Conservation (phyloP, 805 yeast species). For the Peterozyma xylosa region DNA sequence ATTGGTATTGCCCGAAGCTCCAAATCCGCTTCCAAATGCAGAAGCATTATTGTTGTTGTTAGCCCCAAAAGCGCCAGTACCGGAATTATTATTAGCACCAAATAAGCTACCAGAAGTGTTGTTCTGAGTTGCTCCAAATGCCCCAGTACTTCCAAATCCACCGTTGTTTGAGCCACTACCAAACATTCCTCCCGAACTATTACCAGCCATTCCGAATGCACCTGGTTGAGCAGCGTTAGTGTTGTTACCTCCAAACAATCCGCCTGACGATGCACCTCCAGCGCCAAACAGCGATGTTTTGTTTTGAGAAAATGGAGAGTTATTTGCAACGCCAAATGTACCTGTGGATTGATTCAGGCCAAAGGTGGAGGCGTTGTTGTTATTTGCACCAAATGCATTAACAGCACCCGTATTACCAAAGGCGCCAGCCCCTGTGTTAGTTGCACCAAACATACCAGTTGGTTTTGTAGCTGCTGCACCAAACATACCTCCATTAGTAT, state of each 20-base stretch:
- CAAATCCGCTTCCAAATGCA: constrained; percentile 24
- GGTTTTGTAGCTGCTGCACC: constrained; percentile 10
- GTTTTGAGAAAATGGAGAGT: neutral
- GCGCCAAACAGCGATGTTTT: constrained; percentile 18
- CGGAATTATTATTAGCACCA: constrained; percentile 13
- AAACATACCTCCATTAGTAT: constrained; percentile 12
- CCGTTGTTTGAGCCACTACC: constrained; percentile 8
- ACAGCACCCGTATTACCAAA: constrained; percentile 8
- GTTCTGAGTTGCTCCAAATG: too few relatives aligned
- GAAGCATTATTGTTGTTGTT: constrained; percentile 21
- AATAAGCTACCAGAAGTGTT: constrained; percentile 16
- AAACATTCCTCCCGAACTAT: constrained; percentile 11
- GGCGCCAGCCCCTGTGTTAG: constrained; percentile 9
- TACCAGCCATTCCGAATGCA: constrained; percentile 6
- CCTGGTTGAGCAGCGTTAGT: neutral
- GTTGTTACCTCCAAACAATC: constrained; percentile 25
- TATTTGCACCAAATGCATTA: constrained; percentile 12
- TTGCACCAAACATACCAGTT: constrained; percentile 22
- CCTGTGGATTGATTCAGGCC: constrained; percentile 7
- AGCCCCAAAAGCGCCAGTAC: constrained; percentile 11
- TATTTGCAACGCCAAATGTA: constrained; percentile 13
- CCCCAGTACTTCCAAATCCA: neutral
- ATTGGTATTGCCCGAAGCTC: constrained; percentile 29
- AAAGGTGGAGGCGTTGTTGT: constrained; percentile 6
- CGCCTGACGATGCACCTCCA: constrained; percentile 17